Conservation (phyloP, 2,329 filamentous ascomycete genomes). For the Pyrenochaeta sp. region DNA sequence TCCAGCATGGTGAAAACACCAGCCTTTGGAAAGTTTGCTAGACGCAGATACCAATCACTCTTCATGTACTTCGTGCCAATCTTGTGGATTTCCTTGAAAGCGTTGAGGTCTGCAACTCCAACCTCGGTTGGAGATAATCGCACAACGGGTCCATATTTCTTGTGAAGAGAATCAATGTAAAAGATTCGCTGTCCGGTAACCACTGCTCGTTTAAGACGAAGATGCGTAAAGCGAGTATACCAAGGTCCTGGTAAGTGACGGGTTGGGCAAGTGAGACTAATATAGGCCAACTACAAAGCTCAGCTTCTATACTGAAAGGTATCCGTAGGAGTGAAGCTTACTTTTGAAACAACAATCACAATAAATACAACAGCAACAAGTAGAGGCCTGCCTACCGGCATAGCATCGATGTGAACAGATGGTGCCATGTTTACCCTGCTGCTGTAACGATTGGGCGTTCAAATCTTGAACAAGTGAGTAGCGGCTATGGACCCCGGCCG, state of each 20-base stretch:
- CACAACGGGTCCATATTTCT: conserved; percentile 42
- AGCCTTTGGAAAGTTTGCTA: conserved; percentile 35
- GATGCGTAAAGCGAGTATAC: conserved; percentile 45
- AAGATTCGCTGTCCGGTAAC: conserved; percentile 50
- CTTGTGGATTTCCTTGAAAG: conserved; percentile 42
- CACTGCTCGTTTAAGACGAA: conserved; percentile 49
- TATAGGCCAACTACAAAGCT: conserved; percentile 7
- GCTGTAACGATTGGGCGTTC: neutral
- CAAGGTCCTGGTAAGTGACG: conserved; percentile 40
- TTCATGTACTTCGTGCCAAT: conserved; percentile 42
- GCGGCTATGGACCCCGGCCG: neutral
- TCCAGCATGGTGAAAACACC: conserved; percentile 51
- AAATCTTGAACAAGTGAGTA: neutral
- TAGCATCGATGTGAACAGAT: neutral
- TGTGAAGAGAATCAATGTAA: conserved; percentile 51
- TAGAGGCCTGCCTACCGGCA: neutral
- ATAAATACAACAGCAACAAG: neutral
- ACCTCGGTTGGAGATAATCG: conserved; percentile 43
- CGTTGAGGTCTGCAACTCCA: conserved; percentile 37
- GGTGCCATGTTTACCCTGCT: neutral
- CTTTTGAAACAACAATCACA: neutral
- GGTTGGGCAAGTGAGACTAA: conserved; percentile 38
- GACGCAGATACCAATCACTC: conserved; percentile 35
- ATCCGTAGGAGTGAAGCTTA: neutral
- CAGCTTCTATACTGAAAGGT: neutral